Evolutionary conservation across 2,329 filamentous ascomycete genomes (phyloP).

Genomic region (Clarireedia sp.): DNA sequence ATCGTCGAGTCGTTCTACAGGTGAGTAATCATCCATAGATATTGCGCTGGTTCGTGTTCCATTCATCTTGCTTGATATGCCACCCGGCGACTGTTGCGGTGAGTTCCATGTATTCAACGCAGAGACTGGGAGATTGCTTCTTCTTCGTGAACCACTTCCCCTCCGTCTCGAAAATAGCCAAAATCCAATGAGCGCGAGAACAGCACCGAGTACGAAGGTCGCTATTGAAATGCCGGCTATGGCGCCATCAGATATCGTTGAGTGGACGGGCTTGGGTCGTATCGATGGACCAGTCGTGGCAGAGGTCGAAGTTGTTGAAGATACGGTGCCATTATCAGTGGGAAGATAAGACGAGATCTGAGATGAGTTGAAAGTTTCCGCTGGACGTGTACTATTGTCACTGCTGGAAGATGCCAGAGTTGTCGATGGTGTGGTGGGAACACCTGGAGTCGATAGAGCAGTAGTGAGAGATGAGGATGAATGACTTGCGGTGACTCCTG

Average conservation of each 20-base stretch:
- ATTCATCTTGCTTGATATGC: too few relatives aligned
- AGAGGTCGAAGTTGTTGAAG: background rate
- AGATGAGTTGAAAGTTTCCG: background rate
- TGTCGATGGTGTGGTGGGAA: too few relatives aligned
- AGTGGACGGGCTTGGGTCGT: background rate
- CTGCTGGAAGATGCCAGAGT: too few relatives aligned
- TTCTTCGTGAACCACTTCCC: background rate
- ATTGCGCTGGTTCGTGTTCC: background rate
- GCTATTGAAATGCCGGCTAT: slow-evolving; percentile 32
- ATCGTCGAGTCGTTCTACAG: slow-evolving; percentile 32
- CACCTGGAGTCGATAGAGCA: too few relatives aligned
- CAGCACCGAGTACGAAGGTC: slow-evolving; percentile 28
- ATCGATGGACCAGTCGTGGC: background rate
- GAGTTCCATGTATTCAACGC: too few relatives aligned
- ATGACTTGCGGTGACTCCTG: too few relatives aligned
- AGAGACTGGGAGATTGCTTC: too few relatives aligned
- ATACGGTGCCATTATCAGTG: background rate
- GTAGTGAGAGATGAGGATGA: too few relatives aligned
- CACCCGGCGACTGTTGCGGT: too few relatives aligned
- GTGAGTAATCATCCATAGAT: slow-evolving; percentile 25
- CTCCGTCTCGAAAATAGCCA: background rate
- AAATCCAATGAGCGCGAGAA: background rate
- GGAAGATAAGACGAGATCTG: too few relatives aligned
- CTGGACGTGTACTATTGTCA: too few relatives aligned
- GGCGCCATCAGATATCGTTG: slow-evolving; percentile 15